phyloP scores from a whole-genome alignment of 345 rosid genomes.

The Aquilaria malaccensis region DNA sequence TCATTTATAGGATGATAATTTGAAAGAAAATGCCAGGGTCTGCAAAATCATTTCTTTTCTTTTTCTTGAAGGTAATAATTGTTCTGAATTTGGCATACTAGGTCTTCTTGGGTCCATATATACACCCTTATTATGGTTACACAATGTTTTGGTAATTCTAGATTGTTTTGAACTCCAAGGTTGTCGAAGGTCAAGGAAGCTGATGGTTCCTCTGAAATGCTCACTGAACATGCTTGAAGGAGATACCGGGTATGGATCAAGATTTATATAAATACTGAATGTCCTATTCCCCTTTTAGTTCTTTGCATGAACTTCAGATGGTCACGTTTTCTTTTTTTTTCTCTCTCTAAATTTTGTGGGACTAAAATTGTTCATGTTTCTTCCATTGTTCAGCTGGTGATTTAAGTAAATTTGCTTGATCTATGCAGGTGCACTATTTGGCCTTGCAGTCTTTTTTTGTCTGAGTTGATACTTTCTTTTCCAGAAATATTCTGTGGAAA shows the following conservation, averaged over 20 bases:
- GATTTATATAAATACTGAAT: neutral
- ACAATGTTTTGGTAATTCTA: slow-evolving; percentile 17
- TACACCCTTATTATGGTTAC: neutral
- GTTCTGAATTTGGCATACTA: neutral
- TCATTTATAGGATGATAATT: slow-evolving; percentile 32
- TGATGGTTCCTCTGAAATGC: slow-evolving; percentile 56
- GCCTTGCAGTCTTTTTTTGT: slow-evolving; percentile 75
- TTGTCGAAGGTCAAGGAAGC: slow-evolving; percentile 30
- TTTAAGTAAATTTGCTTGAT: slow-evolving; percentile 5
- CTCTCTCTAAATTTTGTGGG: neutral
- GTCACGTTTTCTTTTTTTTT: neutral
- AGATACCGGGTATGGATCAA: slow-evolving; percentile 62
- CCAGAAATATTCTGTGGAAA: slow-evolving; percentile 52
- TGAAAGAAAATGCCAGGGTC: slow-evolving; percentile 39
- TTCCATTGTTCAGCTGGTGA: neutral
- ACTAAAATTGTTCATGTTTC: neutral
- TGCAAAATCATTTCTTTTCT: slow-evolving; percentile 65
- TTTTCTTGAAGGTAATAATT: slow-evolving; percentile 52
- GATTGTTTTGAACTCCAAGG: slow-evolving; percentile 36
- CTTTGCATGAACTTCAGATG: neutral
- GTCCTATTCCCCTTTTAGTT: neutral
- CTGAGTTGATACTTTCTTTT: slow-evolving; percentile 65
- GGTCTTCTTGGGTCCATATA: slow-evolving; percentile 3
- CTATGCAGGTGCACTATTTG: slow-evolving; percentile 70
- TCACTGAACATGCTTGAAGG: slow-evolving; percentile 91